phyloP scores from a whole-genome alignment of 257 asterid genomes.

The Datura wrightii region DNA sequence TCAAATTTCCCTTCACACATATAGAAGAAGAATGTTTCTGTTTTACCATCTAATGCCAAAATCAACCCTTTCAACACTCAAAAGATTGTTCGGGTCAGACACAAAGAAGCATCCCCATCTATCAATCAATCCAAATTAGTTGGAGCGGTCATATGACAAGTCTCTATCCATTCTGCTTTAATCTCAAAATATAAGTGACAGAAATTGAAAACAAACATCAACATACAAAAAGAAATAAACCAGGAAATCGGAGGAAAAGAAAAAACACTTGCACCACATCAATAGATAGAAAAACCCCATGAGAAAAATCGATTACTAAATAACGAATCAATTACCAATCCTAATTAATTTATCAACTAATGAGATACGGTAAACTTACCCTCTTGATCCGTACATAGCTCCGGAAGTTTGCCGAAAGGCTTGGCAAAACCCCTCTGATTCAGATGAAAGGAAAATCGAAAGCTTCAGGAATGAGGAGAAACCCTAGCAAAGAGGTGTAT shows the following conservation, averaged over 20 bases:
- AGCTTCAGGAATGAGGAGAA: not conserved
- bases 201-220: not conserved
- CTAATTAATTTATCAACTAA: not conserved
- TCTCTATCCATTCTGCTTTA: no score
- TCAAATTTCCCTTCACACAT: not conserved
- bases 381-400: conserved; percentile 32
- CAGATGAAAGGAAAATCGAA: conserved; percentile 1
- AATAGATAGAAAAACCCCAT: not conserved
- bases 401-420: not conserved
- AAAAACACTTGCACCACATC: not conserved
- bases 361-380: not conserved
- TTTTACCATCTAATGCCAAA: not conserved
- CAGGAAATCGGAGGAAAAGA: no score
- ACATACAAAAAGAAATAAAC: not conserved
- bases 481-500: conserved; percentile 7
- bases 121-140: not conserved
- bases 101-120: not conserved
- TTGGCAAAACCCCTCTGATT: not conserved
- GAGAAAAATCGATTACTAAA: no score
- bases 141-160: no score
- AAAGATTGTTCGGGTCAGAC: not conserved
- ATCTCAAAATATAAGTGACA: not conserved
- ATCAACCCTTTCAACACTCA: not conserved
- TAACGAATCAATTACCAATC: not conserved
- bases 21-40: not conserved